These are phyloP conservation scores for Naegleria lovaniensis DNA, from an alignment of 208 protist genomes.

Conservation along the genomic window DNA sequence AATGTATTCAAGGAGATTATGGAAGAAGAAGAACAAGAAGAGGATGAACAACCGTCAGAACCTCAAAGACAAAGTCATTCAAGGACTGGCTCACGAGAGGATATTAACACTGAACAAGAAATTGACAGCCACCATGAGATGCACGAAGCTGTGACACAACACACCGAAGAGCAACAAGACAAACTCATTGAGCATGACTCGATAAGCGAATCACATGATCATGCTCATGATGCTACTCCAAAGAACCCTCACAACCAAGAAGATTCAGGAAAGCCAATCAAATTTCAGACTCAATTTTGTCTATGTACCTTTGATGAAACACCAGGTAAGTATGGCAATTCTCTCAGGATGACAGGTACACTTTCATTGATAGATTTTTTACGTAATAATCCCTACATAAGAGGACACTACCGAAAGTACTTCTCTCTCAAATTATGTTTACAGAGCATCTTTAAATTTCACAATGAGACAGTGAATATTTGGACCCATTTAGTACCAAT, in stretches of 20 bases:
- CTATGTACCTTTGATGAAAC: neutral
- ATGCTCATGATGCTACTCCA: neutral
- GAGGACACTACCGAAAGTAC: neutral
- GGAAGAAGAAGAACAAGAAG: neutral
- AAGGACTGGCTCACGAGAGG: neutral
- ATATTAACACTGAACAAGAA: neutral
- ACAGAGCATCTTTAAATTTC: constrained; percentile 47
- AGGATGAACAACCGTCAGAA: neutral
- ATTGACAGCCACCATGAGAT: neutral
- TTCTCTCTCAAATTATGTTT: constrained; percentile 2
- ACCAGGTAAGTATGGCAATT: neutral
- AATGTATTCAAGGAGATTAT: neutral
- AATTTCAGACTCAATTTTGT: neutral
- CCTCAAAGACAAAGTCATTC: neutral
- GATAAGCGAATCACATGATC: neutral
- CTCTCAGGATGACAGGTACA: neutral
- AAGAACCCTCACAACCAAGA: neutral
- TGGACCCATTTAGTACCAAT: constrained; percentile 68
- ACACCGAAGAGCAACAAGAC: neutral
- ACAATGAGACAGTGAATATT: constrained; percentile 76
- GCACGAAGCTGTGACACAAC: neutral
- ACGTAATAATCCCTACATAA: neutral
- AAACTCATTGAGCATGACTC: too few species aligned
- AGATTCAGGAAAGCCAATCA: neutral
- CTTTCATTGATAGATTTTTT: neutral